A percentile compares a stretch with the other conserved stretches of the same genome.
Evolutionary conservation across 169 alveolate genomes (phyloP).

Genomic region (Babesia bigemina): DNA sequence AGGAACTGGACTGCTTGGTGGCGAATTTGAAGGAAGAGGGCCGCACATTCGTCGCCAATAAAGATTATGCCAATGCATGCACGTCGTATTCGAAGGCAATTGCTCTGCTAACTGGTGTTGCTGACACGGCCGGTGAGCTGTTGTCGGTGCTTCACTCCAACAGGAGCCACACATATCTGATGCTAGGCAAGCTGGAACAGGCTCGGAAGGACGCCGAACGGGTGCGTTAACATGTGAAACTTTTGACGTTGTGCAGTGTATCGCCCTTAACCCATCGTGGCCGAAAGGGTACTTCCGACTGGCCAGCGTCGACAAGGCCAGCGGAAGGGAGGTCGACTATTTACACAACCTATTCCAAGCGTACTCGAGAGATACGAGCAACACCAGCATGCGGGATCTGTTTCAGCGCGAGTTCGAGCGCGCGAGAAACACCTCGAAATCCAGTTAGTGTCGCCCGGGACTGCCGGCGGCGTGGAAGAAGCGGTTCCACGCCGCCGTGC

Average conservation of each 20-base stretch:
- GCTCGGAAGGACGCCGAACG: slow-evolving; percentile 47
- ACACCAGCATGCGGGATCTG: slow-evolving; percentile 32
- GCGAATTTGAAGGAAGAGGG: slow-evolving; percentile 21
- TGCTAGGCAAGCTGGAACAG: slow-evolving; percentile 14
- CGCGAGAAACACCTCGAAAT: background rate
- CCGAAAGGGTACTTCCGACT: slow-evolving; percentile 61
- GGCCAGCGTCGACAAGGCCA: slow-evolving; percentile 50
- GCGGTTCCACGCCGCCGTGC: too few relatives aligned
- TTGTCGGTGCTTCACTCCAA: slow-evolving; percentile 50
- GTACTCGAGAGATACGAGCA: slow-evolving; percentile 45
- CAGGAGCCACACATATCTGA: slow-evolving; percentile 52
- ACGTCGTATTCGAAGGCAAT: slow-evolving; percentile 3
- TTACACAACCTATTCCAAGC: slow-evolving; percentile 62
- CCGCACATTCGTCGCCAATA: slow-evolving; percentile 1
- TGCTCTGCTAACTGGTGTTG: slow-evolving; percentile 8
- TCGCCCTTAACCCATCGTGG: slow-evolving; percentile 51
- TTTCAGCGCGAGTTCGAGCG: slow-evolving; percentile 53
- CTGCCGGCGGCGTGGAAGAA: background rate
- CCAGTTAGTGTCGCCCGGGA: background rate
- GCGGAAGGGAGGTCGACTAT: slow-evolving; percentile 48
- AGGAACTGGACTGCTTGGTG: slow-evolving; percentile 18
- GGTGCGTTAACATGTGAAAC: slow-evolving; percentile 18
- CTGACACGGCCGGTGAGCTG: slow-evolving; percentile 3
- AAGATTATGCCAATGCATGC: slow-evolving; percentile 26
- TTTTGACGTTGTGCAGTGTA: slow-evolving; percentile 18